Conservation (phyloP, 768 basidiomycete genomes). For the Rickenella mellea region DNA sequence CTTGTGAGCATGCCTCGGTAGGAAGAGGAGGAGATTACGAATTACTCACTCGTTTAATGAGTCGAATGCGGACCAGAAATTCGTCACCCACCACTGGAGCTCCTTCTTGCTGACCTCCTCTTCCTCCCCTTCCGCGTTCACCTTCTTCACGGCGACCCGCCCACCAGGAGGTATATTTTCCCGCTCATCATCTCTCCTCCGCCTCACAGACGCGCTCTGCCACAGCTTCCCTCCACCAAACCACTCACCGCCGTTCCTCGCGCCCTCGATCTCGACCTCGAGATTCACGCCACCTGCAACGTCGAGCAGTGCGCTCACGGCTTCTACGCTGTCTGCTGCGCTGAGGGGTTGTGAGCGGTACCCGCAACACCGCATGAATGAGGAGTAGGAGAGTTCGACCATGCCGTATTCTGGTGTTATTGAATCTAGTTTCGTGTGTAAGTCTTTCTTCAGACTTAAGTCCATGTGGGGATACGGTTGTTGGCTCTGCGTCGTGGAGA, state of each 20-base stretch:
- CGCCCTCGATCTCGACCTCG: constrained; percentile 84
- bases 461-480: constrained; percentile 96
- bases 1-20: neutral
- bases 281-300: constrained; percentile 85
- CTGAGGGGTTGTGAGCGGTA: constrained; percentile 82
- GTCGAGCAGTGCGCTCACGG: constrained; percentile 77
- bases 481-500: constrained; percentile 89
- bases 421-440: constrained; percentile 74
- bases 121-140: constrained; percentile 20
- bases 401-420: constrained; percentile 94
- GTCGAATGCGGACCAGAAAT: constrained; percentile 95
- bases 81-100: constrained; percentile 75
- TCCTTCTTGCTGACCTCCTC: constrained; percentile 33
- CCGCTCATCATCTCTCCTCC: constrained; percentile 27
- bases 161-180: constrained; percentile 27
- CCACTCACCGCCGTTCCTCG: constrained; percentile 91
- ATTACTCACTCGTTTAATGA: constrained; percentile 79
- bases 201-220: constrained; percentile 38
- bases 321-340: constrained; percentile 90
- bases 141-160: constrained; percentile 12
- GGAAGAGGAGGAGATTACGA: neutral
- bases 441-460: constrained; percentile 76
- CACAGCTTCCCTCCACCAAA: constrained; percentile 79
- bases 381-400: constrained; percentile 86
- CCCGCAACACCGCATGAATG: constrained; percentile 87